A percentile compares a stretch with the other conserved stretches of the same genome.
phyloP scores from a whole-genome alignment of 768 basidiomycete species.

The Suillus alpinus region DNA sequence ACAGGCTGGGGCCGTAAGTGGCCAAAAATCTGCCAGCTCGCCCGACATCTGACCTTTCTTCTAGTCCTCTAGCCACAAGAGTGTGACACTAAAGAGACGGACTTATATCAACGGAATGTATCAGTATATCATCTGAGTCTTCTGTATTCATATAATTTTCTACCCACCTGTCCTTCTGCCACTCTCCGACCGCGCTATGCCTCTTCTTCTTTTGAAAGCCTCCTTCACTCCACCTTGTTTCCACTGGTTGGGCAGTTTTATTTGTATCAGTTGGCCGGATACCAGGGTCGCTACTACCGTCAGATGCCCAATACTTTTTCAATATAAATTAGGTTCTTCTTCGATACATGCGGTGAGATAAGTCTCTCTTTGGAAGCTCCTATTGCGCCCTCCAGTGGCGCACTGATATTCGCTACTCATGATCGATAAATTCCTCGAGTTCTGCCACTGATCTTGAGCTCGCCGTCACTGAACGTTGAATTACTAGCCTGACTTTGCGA shows the following conservation, averaged over 20 bases:
- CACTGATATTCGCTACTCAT: neutral
- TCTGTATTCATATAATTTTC: neutral
- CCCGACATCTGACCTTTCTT: neutral
- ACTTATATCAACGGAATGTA: neutral
- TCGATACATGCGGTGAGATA: neutral
- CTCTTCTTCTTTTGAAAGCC: neutral
- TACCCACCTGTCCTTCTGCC: neutral
- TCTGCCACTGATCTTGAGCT: neutral
- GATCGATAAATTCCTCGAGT: neutral
- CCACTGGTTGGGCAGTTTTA: neutral
- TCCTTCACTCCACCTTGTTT: neutral
- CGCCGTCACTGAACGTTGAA: neutral
- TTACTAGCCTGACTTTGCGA: neutral
- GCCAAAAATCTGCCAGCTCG: too few relatives aligned
- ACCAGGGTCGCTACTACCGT: neutral
- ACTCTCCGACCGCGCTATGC: neutral
- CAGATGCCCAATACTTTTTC: neutral
- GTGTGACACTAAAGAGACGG: neutral
- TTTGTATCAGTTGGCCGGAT: neutral
- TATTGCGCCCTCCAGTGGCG: neutral
- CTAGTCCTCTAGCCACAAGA: neutral
- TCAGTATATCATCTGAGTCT: neutral
- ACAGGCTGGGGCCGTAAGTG: constrained; percentile 44
- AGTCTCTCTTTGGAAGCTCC: neutral
- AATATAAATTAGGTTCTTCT: neutral